These are phyloP conservation scores for Meyerozyma carpophila DNA, from an alignment of 1,139 yeast genomes.

Conservation along the genomic window DNA sequence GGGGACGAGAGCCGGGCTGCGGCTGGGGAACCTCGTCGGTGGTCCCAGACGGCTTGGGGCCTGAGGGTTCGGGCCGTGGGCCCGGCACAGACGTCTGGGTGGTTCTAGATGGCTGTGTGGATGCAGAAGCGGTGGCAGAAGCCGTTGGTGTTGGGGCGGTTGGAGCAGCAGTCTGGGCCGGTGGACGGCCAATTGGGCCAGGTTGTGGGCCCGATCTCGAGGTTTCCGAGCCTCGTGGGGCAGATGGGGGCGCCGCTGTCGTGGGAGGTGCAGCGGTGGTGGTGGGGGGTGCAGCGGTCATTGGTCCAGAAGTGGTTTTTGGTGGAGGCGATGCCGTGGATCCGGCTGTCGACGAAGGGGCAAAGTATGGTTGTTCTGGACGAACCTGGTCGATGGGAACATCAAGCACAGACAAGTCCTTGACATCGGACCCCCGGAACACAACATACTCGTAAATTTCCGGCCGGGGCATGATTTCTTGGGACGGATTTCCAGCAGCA, in stretches of 20 bases:
- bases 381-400: constrained; percentile 49
- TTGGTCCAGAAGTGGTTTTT: neutral
- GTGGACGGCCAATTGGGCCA: constrained; percentile 12
- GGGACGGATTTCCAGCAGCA: constrained; percentile 51
- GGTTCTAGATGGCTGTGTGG: constrained; percentile 6
- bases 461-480: constrained; percentile 70
- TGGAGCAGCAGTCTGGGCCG: constrained; percentile 6
- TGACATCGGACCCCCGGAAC: constrained; percentile 89
- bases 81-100: neutral
- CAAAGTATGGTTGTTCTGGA: constrained; percentile 20
- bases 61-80: constrained; percentile 6
- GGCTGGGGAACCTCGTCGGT: constrained; percentile 16
- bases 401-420: constrained; percentile 82
- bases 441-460: constrained; percentile 77
- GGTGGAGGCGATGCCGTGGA: neutral
- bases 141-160: constrained; percentile 16
- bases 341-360: neutral
- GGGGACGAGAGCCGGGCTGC: constrained; percentile 10
- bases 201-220: constrained; percentile 2
- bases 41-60: constrained; percentile 7
- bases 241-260: constrained; percentile 7
- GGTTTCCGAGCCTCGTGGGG: constrained; percentile 8
- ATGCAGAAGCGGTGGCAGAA: constrained; percentile 9
- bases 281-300: constrained; percentile 2
- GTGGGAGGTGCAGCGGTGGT: constrained; percentile 3